Evolutionary conservation across 140 eudicot species (phyloP), one percentile per base, ranked within the genome.

Genomic region (Anethum foeniculum): DNA sequence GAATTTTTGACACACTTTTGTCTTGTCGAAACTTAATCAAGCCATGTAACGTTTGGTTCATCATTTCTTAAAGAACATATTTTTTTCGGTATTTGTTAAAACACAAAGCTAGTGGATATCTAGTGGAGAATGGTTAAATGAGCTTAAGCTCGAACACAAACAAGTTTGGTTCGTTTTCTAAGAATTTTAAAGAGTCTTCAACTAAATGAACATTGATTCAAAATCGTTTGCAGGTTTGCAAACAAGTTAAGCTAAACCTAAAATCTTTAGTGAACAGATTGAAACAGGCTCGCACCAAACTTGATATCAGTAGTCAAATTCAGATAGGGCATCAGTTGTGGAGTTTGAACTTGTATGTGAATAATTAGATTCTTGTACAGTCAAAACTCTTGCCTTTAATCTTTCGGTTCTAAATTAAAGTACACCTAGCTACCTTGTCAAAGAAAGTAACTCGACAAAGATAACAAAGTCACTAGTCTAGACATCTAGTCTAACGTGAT

Each of bases 371-470:
- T 25, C 69, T 62, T 62, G 18, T 62, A 25, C 16, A 11, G 36
- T 62, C 36, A n/a, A 3, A 2, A 60, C 7, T 25, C 69, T 25
- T 62, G 69, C 34, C 69, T 62, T 62, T 30, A 68, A 68, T 68
- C 74, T 68, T 68, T 68, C 43, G 44, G 74, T 68, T 68, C 44
- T 11, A 68, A 68, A 68, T 68, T 68, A 68, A 28, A 68, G 69
- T 68, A 68, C n/a, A 68, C 39, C 74, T 62, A 62, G 69, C 69
- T 62, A 68, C 74, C n/a, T 68, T 68, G 44, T 68, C 74, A 68
- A 68, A 68, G 3, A 68, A 68, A 68, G 74, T 68, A 68, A 68
- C 74, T 1, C 28, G 36, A 25, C 30, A 34, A 32, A 64, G 74
- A 68, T 34, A 32, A 68, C 73, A 67, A 68, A 68, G 74, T 34